Evolutionary conservation across 345 rosid species (phyloP).

Genomic region (Citrus mangshanensis): DNA sequence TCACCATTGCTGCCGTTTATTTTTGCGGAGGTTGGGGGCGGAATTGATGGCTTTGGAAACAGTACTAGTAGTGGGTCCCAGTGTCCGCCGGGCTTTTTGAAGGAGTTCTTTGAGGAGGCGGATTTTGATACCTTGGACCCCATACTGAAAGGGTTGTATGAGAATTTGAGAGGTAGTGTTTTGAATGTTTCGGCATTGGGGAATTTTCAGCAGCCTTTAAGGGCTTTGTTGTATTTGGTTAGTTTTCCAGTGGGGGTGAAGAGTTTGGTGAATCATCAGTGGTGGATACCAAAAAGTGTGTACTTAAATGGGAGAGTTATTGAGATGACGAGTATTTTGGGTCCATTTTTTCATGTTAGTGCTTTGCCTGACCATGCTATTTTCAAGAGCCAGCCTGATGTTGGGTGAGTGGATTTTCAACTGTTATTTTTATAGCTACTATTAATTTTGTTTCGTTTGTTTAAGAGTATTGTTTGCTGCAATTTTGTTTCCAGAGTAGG

Average conservation of each 20-base stretch:
- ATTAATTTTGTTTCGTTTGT: neutral
- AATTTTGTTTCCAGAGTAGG: neutral
- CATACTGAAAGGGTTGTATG: conserved; percentile 69
- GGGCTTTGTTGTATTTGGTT: conserved; percentile 73
- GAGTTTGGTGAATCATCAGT: conserved; percentile 73
- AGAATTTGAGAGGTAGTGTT: conserved; percentile 86
- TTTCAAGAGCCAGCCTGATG: conserved; percentile 94
- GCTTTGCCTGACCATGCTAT: conserved; percentile 76
- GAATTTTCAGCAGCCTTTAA: conserved; percentile 82
- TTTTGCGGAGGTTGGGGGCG: conserved; percentile 52
- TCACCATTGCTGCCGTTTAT: conserved; percentile 72
- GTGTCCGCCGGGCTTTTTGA: conserved; percentile 75
- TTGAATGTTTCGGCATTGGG: conserved; percentile 78
- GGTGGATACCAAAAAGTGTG: conserved; percentile 93
- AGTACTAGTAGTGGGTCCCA: conserved; percentile 39
- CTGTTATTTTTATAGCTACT: neutral
- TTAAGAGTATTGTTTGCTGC: neutral
- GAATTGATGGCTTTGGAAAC: conserved; percentile 56
- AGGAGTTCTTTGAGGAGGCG: conserved; percentile 75
- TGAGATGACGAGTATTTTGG: conserved; percentile 95
- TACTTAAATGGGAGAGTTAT: conserved; percentile 89
- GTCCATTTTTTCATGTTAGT: conserved; percentile 95
- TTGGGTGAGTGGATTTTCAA: conserved; percentile 61
- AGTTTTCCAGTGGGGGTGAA: conserved; percentile 71
- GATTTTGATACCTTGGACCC: conserved; percentile 85